Evolutionary conservation across 441 rosid species (phyloP).

Genomic region (Bruguiera hainesii): DNA sequence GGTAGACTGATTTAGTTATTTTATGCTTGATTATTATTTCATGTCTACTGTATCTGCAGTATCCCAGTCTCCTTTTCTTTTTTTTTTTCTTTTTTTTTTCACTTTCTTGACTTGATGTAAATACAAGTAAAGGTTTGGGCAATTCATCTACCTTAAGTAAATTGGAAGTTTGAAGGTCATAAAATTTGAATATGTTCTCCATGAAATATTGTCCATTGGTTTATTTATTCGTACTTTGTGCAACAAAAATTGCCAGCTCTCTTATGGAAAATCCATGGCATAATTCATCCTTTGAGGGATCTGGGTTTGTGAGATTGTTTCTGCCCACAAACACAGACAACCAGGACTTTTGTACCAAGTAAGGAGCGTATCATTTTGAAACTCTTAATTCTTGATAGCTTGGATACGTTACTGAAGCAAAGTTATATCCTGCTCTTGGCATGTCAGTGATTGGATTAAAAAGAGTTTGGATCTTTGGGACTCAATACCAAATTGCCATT

Average conservation of each 20-base stretch:
- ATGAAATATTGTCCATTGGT: background rate
- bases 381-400: slow-evolving; percentile 24
- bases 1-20: background rate
- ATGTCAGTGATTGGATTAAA: slow-evolving; percentile 76
- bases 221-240: slow-evolving; percentile 7
- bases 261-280: slow-evolving; percentile 99
- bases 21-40: too few species aligned
- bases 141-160: background rate
- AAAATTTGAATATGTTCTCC: slow-evolving; percentile 1
- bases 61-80: too few species aligned
- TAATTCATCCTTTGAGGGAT: slow-evolving; percentile 94
- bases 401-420: slow-evolving; percentile 16
- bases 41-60: too few species aligned
- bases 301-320: slow-evolving; percentile 94
- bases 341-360: slow-evolving; percentile 88
- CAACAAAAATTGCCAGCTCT: slow-evolving; percentile 49
- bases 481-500: slow-evolving; percentile 93
- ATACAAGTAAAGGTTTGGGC: slow-evolving; percentile 2
- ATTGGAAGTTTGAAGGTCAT: background rate
- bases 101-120: background rate
- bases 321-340: slow-evolving; percentile 90
- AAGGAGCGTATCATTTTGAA: slow-evolving; percentile 33
- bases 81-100: too few species aligned
- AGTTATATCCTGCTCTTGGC: slow-evolving; percentile 25
- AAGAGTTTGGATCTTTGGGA: slow-evolving; percentile 81